Evolutionary conservation across 306 rosid genomes (phyloP).

Genomic region (Citrullus colocynthis): DNA sequence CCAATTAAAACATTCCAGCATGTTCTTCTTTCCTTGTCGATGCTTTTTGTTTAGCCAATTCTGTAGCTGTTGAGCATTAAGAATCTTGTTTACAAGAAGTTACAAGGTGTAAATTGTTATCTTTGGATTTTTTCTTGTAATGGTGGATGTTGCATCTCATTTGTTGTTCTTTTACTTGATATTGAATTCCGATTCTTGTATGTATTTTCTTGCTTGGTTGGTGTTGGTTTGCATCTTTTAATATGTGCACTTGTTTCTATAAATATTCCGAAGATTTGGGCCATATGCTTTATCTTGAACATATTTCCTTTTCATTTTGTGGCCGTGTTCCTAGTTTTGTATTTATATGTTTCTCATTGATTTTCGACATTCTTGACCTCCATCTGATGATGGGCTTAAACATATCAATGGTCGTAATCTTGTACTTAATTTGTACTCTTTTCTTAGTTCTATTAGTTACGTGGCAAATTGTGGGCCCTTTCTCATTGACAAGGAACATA

Average conservation of each 20-base stretch:
- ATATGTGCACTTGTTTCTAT: background rate
- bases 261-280: background rate
- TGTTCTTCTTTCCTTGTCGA: background rate
- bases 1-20: background rate
- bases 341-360: background rate
- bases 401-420: background rate
- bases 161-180: background rate
- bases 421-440: slow-evolving; percentile 8
- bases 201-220: background rate
- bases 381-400: background rate
- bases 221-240: background rate
- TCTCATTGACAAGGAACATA: slow-evolving; percentile 39
- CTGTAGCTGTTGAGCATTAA: background rate
- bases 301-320: background rate
- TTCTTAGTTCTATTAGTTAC: slow-evolving; percentile 13
- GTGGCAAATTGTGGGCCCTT: slow-evolving; percentile 24
- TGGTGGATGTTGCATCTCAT: background rate
- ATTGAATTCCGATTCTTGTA: background rate
- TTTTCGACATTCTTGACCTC: background rate
- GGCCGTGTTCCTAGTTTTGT: background rate
- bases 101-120: background rate
- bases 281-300: background rate
- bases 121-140: background rate
- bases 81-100: background rate
- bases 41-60: background rate